phyloP scores from a whole-genome alignment of 1,284 basidiomycete genomes.

The Ceratobasidium sp. region DNA sequence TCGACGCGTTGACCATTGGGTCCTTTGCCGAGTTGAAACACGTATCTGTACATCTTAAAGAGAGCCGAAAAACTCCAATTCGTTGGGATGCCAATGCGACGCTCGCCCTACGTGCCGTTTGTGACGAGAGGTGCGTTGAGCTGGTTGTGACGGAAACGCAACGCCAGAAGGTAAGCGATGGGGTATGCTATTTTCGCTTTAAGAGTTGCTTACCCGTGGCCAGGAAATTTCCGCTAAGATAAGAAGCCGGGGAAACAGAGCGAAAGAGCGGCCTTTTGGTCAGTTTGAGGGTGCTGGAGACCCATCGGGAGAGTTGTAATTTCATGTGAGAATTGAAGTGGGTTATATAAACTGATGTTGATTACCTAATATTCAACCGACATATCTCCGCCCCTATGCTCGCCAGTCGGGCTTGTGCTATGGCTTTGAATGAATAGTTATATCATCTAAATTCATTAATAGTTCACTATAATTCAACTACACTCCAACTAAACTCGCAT shows the following conservation, averaged over 20 bases:
- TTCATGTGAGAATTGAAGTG: too few species aligned
- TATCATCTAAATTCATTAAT: too few species aligned
- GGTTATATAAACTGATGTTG: too few species aligned
- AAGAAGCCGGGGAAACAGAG: too few species aligned
- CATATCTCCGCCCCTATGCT: too few species aligned
- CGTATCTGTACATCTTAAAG: neutral
- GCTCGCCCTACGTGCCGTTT: neutral
- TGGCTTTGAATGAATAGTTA: too few species aligned
- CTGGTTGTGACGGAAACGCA: neutral
- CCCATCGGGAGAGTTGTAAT: too few species aligned
- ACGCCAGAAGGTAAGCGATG: slow-evolving; percentile 2
- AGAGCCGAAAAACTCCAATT: neutral
- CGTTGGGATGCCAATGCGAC: neutral
- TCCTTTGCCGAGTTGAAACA: slow-evolving; percentile 9
- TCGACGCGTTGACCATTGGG: neutral
- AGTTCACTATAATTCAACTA: slow-evolving; percentile 4
- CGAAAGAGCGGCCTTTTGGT: too few species aligned
- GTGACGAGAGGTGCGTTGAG: neutral
- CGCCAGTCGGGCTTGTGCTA: too few species aligned
- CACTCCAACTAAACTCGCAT: neutral
- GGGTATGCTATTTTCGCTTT: too few species aligned
- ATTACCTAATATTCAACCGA: too few species aligned
- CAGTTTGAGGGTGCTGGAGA: too few species aligned
- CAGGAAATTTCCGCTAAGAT: neutral
- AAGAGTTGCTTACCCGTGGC: neutral